Conservation (phyloP, 176 grass and related monocot species). For the Zoysia japonica region DNA sequence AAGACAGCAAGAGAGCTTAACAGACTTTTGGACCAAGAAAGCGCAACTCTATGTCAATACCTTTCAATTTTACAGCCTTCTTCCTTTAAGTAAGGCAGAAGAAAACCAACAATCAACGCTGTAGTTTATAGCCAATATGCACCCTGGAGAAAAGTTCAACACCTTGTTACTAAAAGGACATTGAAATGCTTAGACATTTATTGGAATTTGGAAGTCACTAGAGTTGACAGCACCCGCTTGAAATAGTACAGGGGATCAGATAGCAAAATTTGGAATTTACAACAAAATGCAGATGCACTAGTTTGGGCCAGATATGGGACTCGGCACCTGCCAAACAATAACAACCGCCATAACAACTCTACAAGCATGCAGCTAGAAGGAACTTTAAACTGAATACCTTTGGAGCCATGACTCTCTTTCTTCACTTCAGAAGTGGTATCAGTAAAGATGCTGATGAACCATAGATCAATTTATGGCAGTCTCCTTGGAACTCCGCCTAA, state of each 20-base stretch:
- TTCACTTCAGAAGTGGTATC: background rate
- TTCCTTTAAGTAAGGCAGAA: conserved; percentile 1
- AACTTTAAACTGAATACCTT: conserved; percentile 36
- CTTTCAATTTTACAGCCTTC: conserved; percentile 28
- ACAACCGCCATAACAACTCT: background rate
- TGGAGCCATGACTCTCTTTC: background rate
- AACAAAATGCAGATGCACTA: too few relatives aligned
- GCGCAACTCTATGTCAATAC: conserved; percentile 3
- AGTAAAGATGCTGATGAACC: too few relatives aligned
- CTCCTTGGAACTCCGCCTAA: conserved; percentile 23
- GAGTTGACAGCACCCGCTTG: background rate
- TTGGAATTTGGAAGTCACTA: background rate
- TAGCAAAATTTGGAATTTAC: too few relatives aligned
- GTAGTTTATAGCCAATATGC: background rate
- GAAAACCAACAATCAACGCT: background rate
- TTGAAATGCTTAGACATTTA: background rate
- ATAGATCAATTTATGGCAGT: background rate
- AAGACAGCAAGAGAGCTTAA: background rate
- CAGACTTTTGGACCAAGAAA: background rate
- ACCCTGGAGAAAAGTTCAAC: conserved; percentile 27
- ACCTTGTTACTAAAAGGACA: background rate
- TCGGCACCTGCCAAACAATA: background rate
- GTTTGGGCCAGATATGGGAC: background rate
- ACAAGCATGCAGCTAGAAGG: background rate
- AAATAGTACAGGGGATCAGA: background rate